These are phyloP conservation scores for Rhizomucor miehei DNA, from an alignment of 371 early-diverging fungal genomes.

Conservation along the genomic window DNA sequence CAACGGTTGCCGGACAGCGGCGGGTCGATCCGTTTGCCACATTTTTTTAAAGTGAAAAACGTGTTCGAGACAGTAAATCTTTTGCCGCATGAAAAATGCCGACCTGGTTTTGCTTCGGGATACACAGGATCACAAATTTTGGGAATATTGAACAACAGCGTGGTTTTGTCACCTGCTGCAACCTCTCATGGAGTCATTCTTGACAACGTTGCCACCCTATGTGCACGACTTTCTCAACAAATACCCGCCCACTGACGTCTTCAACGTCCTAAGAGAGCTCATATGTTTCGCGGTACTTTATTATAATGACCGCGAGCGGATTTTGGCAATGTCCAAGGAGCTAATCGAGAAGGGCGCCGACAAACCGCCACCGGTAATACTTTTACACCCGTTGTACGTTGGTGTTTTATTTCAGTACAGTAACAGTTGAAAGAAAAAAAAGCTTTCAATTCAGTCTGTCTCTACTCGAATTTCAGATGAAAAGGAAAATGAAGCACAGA, in stretches of 20 bases:
- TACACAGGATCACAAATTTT: too few species aligned
- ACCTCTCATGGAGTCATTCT: conserved; percentile 41
- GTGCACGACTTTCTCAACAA: conserved; percentile 40
- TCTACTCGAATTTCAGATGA: not conserved
- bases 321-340: conserved; percentile 19
- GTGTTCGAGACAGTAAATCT: too few species aligned
- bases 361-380: not conserved
- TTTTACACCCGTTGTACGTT: too few species aligned
- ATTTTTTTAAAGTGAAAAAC: too few species aligned
- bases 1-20: too few species aligned
- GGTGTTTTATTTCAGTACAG: not conserved
- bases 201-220: conserved; percentile 48
- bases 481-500: not conserved
- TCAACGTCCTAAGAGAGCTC: conserved; percentile 40
- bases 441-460: not conserved
- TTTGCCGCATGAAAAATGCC: too few species aligned
- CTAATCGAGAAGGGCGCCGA: conserved; percentile 25
- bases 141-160: too few species aligned
- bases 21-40: too few species aligned
- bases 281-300: conserved; percentile 51
- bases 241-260: conserved; percentile 45
- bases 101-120: too few species aligned
- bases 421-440: not conserved
- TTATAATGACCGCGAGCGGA: conserved; percentile 40
- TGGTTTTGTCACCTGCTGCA: too few species aligned